These are phyloP conservation scores for Aspergillus uvarum DNA, from an alignment of 2,329 filamentous ascomycete genomes.

Conservation along the genomic window DNA sequence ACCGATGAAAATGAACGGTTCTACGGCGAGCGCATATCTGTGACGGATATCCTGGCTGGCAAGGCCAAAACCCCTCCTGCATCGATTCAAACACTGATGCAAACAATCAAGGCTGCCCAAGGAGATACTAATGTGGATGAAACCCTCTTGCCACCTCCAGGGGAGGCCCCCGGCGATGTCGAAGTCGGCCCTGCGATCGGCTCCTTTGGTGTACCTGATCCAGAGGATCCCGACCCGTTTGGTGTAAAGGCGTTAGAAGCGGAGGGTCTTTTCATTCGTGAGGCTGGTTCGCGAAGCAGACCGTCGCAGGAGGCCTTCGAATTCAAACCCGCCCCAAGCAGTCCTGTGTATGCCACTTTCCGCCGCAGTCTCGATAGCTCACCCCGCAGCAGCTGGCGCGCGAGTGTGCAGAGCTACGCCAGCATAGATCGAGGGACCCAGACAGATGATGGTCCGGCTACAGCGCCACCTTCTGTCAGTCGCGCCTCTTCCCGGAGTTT, in stretches of 20 bases:
- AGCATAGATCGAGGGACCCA: slow-evolving; percentile 64
- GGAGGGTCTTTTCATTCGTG: slow-evolving; percentile 82
- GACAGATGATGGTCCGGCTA: slow-evolving; percentile 57
- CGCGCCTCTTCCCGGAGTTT: slow-evolving; percentile 37
- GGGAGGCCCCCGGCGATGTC: slow-evolving; percentile 74
- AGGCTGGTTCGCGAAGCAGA: slow-evolving; percentile 75
- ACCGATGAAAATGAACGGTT: slow-evolving; percentile 87
- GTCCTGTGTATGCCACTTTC: slow-evolving; percentile 63
- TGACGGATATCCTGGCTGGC: slow-evolving; percentile 62
- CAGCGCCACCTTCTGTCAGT: slow-evolving; percentile 33
- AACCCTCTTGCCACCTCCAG: slow-evolving; percentile 62
- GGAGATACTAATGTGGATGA: slow-evolving; percentile 75
- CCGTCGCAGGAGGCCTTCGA: slow-evolving; percentile 80
- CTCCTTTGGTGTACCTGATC: slow-evolving; percentile 74
- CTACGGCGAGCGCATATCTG: slow-evolving; percentile 67
- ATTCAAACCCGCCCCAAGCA: slow-evolving; percentile 73
- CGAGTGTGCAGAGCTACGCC: slow-evolving; percentile 65
- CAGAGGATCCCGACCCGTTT: slow-evolving; percentile 85
- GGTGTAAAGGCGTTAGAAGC: slow-evolving; percentile 82
- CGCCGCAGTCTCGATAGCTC: slow-evolving; percentile 70
- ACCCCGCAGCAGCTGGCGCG: slow-evolving; percentile 61
- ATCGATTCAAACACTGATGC: slow-evolving; percentile 63
- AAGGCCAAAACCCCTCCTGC: slow-evolving; percentile 59
- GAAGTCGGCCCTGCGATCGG: slow-evolving; percentile 47
- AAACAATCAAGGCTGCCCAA: slow-evolving; percentile 85